These are phyloP conservation scores for Hibiscus syriacus DNA, from an alignment of 345 rosid genomes.

Conservation along the genomic window DNA sequence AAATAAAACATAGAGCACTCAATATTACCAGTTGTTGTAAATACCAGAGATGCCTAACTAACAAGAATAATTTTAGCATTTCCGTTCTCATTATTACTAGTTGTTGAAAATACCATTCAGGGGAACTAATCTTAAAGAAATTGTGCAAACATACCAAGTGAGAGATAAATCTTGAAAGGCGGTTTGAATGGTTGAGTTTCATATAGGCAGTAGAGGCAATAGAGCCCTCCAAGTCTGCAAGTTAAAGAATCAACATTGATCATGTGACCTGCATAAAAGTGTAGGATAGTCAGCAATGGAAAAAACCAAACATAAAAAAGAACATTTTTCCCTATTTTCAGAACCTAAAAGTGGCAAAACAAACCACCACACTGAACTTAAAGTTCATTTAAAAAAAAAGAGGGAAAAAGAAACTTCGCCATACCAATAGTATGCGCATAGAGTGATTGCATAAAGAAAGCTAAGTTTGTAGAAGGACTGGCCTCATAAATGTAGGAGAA, in stretches of 20 bases:
- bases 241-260: conserved; percentile 43
- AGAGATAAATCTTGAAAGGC: conserved; percentile 61
- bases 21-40: no score
- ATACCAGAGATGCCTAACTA: background rate
- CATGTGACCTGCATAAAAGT: conserved; percentile 57
- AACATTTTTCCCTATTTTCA: no score
- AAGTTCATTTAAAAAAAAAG: background rate
- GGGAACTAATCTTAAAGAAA: background rate
- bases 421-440: conserved; percentile 54
- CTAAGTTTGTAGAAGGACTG: conserved; percentile 34
- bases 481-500: conserved; percentile 57
- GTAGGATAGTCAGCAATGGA: background rate
- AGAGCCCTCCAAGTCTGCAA: conserved; percentile 67
- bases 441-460: conserved; percentile 64
- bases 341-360: no score
- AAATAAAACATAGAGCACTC: background rate
- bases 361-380: background rate
- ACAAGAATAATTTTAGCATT: background rate
- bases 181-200: conserved; percentile 84
- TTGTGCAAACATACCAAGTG: conserved; percentile 44
- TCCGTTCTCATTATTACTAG: background rate
- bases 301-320: background rate
- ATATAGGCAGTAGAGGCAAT: conserved; percentile 85
- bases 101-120: background rate
- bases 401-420: background rate